Base-by-base conservation (phyloP, 1,139 yeast genomes). In the Tardiomyces depauwii region DNA sequence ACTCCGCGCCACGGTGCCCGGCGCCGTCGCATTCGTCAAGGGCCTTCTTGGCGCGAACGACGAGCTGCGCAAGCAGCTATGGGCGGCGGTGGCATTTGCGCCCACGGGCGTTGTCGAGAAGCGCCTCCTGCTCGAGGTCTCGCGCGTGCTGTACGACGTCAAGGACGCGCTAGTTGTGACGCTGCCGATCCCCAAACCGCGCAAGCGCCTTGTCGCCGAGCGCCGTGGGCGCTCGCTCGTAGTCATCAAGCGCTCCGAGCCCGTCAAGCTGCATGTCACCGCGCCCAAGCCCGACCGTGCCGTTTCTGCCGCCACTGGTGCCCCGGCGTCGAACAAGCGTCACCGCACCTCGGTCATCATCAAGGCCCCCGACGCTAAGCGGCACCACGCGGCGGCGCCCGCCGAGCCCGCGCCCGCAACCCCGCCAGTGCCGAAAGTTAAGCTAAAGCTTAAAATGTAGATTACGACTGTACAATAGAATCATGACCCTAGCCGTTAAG, bases 101-200 rank as follows among this genome's bases (percentile, higher is more conserved):
- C 53, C 70, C 77, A 10, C 82, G 16, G 74, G 83, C 18, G 65
- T 85, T 1, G 66, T 75, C 42, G 81, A 79, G 42, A 77, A 82
- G 51, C 72, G 91, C 50, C 66, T 73, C 39, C 59, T 91, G 14
- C 80, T 85, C 53, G 84, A 78, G 49, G 60, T 85, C 2, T 71
- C 85, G 48, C 77, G 78, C 45, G 73, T 89, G 6, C 64, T 91
- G 39, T 85, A 77, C 57, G 75, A 75, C 40, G 77, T 87, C n/a
- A 64, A 69, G 33, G 82, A 83, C 53, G 70, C 78, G 2, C 74
- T 80, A 43, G 59, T 75, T 18, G 85, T 87, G 1, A 73, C 68
- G 11, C 65, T 88, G 18, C 75, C 80, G 1, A 67, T 80, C 16
- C 96, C 96, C 2, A 72, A 76, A 45, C 81, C 80, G 51, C 80